phyloP scores from a whole-genome alignment of 805 yeast species.

The Torulaspora quercuum region DNA sequence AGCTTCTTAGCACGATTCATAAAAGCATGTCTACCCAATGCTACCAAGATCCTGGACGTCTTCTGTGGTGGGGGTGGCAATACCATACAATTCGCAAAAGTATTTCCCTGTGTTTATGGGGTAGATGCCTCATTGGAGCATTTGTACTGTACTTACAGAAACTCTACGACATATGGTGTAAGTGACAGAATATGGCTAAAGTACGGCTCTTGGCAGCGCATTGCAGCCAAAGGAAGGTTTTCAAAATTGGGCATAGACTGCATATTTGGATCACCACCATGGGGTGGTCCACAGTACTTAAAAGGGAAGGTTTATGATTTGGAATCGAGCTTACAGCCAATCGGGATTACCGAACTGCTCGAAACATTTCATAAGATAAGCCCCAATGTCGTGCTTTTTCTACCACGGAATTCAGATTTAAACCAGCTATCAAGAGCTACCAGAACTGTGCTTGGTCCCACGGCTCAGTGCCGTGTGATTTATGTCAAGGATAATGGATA shows the following conservation, averaged over 20 bases:
- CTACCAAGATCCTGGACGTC: conserved; percentile 54
- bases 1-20: conserved; percentile 53
- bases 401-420: conserved; percentile 59
- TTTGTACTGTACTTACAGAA: conserved; percentile 62
- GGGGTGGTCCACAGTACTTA: conserved; percentile 76
- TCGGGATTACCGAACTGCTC: conserved; percentile 46
- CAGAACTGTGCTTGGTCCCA: conserved; percentile 43
- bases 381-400: conserved; percentile 52
- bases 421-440: conserved; percentile 51
- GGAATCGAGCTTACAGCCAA: conserved; percentile 43
- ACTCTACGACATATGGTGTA: conserved; percentile 62
- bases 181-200: conserved; percentile 47
- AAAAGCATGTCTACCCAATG: conserved; percentile 48
- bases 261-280: conserved; percentile 77
- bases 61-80: conserved; percentile 92
- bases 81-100: conserved; percentile 65
- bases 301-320: conserved; percentile 46
- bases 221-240: conserved; percentile 21
- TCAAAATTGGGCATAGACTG: conserved; percentile 34
- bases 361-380: conserved; percentile 42
- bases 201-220: conserved; percentile 46
- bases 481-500: conserved; percentile 42
- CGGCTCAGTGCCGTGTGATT: conserved; percentile 45
- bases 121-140: conserved; percentile 60
- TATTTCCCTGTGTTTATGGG: conserved; percentile 56